Percentiles rank a stretch among this genome's conserved stretches.
These are phyloP conservation scores for Hanseniaspora guilliermondii DNA, from an alignment of 805 yeast species.

Conservation along the genomic window DNA sequence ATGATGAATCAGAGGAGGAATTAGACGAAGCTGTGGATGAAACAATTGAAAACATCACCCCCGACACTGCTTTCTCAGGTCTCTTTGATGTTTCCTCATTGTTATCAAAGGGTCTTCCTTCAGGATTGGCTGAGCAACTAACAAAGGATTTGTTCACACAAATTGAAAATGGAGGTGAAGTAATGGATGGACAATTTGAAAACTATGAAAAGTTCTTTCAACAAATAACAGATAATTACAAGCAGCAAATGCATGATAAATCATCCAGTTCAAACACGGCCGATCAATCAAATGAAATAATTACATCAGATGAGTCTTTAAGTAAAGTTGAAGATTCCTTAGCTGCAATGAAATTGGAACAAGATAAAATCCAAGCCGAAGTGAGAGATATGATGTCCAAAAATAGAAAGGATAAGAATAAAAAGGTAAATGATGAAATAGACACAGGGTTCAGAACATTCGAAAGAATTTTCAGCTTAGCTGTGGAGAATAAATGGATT, in stretches of 20 bases:
- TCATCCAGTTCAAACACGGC: no score
- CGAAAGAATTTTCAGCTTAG: constrained; percentile 29
- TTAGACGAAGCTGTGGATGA: constrained; percentile 15
- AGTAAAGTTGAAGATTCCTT: no score
- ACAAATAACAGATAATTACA: no score
- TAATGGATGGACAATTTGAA: no score
- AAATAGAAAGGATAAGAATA: neutral
- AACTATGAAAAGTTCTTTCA: no score
- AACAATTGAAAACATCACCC: neutral
- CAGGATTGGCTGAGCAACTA: neutral
- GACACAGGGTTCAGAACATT: neutral
- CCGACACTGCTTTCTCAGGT: neutral
- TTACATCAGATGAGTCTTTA: no score
- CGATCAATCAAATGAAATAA: no score
- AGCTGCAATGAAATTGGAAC: constrained; percentile 16
- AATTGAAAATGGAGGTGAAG: neutral
- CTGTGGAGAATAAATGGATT: constrained; percentile 29
- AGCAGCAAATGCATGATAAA: no score
- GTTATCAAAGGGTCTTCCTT: neutral
- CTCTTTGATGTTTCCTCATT: neutral
- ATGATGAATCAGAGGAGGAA: constrained; percentile 15
- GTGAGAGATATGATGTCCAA: constrained; percentile 12
- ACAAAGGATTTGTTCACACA: neutral
- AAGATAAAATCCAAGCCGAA: constrained; percentile 19
- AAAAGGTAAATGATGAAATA: constrained; percentile 13